These are phyloP conservation scores for Dacryopinax primogenitus DNA, from an alignment of 768 basidiomycete genomes.

Conservation along the genomic window DNA sequence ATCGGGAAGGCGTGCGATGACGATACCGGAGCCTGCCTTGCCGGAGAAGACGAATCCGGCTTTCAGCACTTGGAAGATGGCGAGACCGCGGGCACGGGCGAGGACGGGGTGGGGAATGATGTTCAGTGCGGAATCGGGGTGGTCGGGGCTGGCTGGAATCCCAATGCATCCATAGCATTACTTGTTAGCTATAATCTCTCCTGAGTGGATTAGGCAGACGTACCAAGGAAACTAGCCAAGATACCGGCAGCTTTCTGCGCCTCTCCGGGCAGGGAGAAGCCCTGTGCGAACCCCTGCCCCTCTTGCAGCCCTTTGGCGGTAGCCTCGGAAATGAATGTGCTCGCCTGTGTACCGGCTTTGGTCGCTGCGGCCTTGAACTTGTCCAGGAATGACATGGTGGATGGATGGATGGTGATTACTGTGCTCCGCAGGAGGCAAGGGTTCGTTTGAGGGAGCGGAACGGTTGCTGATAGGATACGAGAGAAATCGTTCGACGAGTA, in stretches of 20 bases:
- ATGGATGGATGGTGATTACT: too few species aligned
- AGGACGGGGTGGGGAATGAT: constrained; percentile 86
- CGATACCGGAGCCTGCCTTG: constrained; percentile 84
- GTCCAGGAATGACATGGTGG: constrained; percentile 39
- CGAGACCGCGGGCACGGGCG: constrained; percentile 79
- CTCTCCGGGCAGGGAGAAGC: constrained; percentile 82
- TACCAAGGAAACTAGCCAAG: constrained; percentile 80
- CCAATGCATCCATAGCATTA: not conserved
- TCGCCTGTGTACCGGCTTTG: constrained; percentile 70
- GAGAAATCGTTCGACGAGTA: too few species aligned
- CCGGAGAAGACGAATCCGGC: constrained; percentile 92
- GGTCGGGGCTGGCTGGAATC: constrained; percentile 62
- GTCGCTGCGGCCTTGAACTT: constrained; percentile 69
- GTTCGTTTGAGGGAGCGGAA: not conserved
- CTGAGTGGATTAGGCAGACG: constrained; percentile 14
- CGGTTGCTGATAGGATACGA: not conserved
- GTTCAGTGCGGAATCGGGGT: constrained; percentile 84
- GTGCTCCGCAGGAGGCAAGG: too few species aligned
- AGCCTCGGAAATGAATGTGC: constrained; percentile 56
- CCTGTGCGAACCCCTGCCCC: constrained; percentile 64
- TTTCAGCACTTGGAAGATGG: constrained; percentile 79
- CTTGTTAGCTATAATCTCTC: constrained; percentile 7
- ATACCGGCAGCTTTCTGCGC: constrained; percentile 91
- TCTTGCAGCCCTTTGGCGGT: constrained; percentile 58
- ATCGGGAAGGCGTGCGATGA: constrained; percentile 83